These are phyloP conservation scores for Cubamyces lactineus DNA, from an alignment of 768 basidiomycete genomes.

Conservation along the genomic window DNA sequence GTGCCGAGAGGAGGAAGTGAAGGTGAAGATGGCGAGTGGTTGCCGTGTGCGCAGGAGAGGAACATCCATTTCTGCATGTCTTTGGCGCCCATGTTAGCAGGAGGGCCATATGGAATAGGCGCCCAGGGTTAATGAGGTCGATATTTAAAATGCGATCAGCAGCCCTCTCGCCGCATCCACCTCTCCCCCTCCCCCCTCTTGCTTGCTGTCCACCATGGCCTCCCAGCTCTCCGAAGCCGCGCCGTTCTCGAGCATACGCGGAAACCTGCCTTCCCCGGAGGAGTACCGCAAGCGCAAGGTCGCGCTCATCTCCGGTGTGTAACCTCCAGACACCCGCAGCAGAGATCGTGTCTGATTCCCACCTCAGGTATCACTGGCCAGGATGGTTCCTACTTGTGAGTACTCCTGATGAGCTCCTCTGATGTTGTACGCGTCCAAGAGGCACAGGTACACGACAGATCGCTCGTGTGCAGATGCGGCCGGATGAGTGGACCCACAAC, in stretches of 20 bases:
- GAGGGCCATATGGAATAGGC: slow-evolving; percentile 1
- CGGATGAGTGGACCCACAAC: not conserved
- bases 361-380: slow-evolving; percentile 88
- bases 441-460: not conserved
- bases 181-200: slow-evolving; percentile 4
- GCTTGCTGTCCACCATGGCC: slow-evolving; percentile 41
- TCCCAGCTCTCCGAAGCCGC: slow-evolving; percentile 29
- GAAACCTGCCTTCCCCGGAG: slow-evolving; percentile 66
- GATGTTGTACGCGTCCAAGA: too few relatives aligned
- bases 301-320: slow-evolving; percentile 83
- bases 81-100: not conserved
- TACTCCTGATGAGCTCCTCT: slow-evolving; percentile 11
- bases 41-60: not conserved
- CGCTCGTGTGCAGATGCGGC: not conserved
- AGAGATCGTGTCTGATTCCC: slow-evolving; percentile 14
- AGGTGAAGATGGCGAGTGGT: not conserved
- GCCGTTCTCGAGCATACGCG: slow-evolving; percentile 45
- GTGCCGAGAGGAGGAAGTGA: not conserved
- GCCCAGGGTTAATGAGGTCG: slow-evolving; percentile 1
- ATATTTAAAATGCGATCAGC: slow-evolving; percentile 12
- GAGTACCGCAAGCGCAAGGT: slow-evolving; percentile 92
- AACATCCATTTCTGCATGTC: not conserved
- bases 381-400: slow-evolving; percentile 94
- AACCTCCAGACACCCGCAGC: slow-evolving; percentile 11
- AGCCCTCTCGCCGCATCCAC: slow-evolving; percentile 11